These are phyloP conservation scores for Agroathelia rolfsii DNA, from an alignment of 1,284 basidiomycete species.

Conservation along the genomic window DNA sequence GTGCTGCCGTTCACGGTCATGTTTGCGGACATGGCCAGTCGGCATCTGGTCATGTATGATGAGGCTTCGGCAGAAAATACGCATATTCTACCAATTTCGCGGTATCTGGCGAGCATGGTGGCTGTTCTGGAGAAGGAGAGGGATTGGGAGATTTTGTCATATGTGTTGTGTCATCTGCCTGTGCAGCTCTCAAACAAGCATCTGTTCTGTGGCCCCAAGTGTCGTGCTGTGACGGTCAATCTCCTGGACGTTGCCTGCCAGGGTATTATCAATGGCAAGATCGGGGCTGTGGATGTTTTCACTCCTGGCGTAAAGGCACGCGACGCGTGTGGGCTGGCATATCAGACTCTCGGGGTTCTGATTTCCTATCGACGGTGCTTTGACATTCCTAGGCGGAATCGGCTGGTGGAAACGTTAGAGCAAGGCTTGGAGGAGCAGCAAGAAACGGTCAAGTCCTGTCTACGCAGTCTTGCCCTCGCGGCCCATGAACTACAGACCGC, in stretches of 20 bases:
- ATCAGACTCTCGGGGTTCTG: constrained; percentile 82
- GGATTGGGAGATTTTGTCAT: constrained; percentile 94
- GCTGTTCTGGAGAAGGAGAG: constrained; percentile 66
- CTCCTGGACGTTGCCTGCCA: constrained; percentile 64
- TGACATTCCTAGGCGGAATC: constrained; percentile 55
- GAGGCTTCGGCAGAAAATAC: constrained; percentile 36
- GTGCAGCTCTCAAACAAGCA: constrained; percentile 93
- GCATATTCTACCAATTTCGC: constrained; percentile 68
- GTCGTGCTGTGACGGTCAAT: constrained; percentile 52
- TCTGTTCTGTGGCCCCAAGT: constrained; percentile 86
- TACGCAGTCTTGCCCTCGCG: constrained; percentile 84
- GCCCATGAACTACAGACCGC: constrained; percentile 85
- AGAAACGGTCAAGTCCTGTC: constrained; percentile 83
- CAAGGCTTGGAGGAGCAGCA: constrained; percentile 71
- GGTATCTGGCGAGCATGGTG: constrained; percentile 63
- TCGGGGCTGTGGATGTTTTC: constrained; percentile 55
- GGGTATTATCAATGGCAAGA: constrained; percentile 50
- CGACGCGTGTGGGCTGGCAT: constrained; percentile 84
- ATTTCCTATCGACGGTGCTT: constrained; percentile 85
- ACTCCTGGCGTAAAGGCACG: constrained; percentile 57
- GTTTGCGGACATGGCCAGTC: constrained; percentile 60
- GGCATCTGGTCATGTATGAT: constrained; percentile 70
- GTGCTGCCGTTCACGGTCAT: constrained; percentile 55
- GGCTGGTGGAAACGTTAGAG: constrained; percentile 79
- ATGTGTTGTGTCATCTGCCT: constrained; percentile 86